Evolutionary conservation across 2,329 filamentous ascomycete genomes (phyloP).

Genomic region (Neonectria sp.): DNA sequence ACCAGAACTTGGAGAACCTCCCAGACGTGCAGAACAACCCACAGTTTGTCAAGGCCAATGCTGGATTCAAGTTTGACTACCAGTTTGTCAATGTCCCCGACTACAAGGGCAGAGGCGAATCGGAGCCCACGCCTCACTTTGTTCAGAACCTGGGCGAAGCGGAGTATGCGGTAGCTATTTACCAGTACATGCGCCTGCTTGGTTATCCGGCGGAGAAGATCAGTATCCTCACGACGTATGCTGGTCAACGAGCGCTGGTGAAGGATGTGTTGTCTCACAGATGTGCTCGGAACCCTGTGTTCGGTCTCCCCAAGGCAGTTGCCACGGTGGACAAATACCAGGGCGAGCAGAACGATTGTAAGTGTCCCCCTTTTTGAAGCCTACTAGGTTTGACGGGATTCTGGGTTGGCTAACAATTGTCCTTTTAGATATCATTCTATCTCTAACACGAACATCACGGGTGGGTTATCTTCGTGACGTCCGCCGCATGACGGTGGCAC

Average conservation of each 20-base stretch:
- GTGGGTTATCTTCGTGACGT: slow-evolving; percentile 96
- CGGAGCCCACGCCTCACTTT: slow-evolving; percentile 93
- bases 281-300: slow-evolving; percentile 86
- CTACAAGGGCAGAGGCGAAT: slow-evolving; percentile 91
- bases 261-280: slow-evolving; percentile 88
- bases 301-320: slow-evolving; percentile 90
- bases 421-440: slow-evolving; percentile 86
- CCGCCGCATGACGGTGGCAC: slow-evolving; percentile 91
- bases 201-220: slow-evolving; percentile 90
- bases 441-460: slow-evolving; percentile 87
- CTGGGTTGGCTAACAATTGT: slow-evolving; percentile 40
- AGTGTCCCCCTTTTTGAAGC: slow-evolving; percentile 56
- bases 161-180: slow-evolving; percentile 96
- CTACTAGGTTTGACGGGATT: not conserved
- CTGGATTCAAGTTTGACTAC: slow-evolving; percentile 93
- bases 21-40: slow-evolving; percentile 77
- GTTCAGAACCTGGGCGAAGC: slow-evolving; percentile 97
- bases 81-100: slow-evolving; percentile 97
- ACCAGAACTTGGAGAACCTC: slow-evolving; percentile 84
- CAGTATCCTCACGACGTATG: slow-evolving; percentile 92
- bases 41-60: slow-evolving; percentile 87
- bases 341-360: slow-evolving; percentile 99
- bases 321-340: slow-evolving; percentile 99
- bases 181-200: slow-evolving; percentile 96
- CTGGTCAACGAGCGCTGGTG: slow-evolving; percentile 90